Base-by-base conservation (phyloP, 2,329 filamentous ascomycete genomes). In the Penicillium sp. region DNA sequence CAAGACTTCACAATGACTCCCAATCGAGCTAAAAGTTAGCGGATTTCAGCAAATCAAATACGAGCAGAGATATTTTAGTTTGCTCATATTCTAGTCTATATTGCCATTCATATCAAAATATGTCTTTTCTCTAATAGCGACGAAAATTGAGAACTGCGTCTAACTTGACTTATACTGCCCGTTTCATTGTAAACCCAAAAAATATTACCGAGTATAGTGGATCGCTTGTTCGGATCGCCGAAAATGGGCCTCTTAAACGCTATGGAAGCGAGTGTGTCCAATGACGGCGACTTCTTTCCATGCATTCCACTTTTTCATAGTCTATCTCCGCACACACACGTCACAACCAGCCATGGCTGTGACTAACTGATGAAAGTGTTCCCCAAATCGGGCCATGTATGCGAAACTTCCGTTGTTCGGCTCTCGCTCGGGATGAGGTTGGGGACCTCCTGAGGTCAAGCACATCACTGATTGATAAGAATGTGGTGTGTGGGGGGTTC, bases 381-480 rank as follows among this genome's bases (percentile, higher is more conserved):
- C 12, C 33, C 47, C 28, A 37, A n/a, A 51, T 45, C 19, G 47
- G 40, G 47, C 16, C 16, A 55, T 28, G 26, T 55, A n/a, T 40
- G 40, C 33, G 46, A 55, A 40, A 25, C 33, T 41, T 58, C 61
- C 61, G 57, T 55, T 58, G 50, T 62, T 61, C 59, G 62, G 63
- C 54, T 47, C 37, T 59, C 26, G 26, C 40, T 52, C 53, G 59
- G 57, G 30, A 45, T 53, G 41, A 45, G 33, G 38, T 59, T 53
- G 41, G 26, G 22, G 42, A 22, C n/a, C n/a, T n/a, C n/a, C 22
- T 4, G 4, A 22, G 22, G 22, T 22, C 4, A 4, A 4, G 22
- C 17, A 19, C 40, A 48, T 38, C 36, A 62, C 61, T 66, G 63
- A 65, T 66, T 66, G 63, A 66, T 66, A 66, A 66, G 59, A 58